phyloP scores from a whole-genome alignment of 1,139 yeast genomes.

The Candida pseudoviswanathii region DNA sequence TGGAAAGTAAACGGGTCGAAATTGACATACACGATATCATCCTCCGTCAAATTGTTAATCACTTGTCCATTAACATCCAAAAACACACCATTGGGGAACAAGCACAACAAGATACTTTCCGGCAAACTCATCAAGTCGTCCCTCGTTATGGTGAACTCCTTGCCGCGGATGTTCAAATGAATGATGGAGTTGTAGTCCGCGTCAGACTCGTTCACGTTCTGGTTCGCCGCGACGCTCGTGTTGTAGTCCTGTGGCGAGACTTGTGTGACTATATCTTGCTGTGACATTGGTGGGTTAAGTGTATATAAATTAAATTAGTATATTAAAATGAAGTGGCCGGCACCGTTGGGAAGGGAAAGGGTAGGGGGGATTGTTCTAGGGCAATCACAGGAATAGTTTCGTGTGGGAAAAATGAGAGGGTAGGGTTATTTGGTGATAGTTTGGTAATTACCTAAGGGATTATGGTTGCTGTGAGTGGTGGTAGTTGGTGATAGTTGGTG shows the following conservation, averaged over 20 bases:
- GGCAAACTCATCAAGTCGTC: conserved; percentile 91
- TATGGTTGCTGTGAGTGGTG: too few species aligned
- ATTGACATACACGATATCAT: conserved; percentile 76
- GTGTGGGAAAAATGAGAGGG: too few species aligned
- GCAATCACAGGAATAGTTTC: too few species aligned
- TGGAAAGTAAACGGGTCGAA: conserved; percentile 86
- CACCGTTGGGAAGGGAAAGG: not conserved
- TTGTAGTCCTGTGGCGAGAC: conserved; percentile 48
- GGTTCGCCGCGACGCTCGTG: conserved; percentile 12
- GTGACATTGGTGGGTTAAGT: conserved; percentile 25
- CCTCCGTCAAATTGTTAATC: conserved; percentile 74
- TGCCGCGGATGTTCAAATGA: conserved; percentile 66
- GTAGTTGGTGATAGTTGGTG: too few species aligned
- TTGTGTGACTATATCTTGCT: conserved; percentile 58
- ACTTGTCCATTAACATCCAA: conserved; percentile 73
- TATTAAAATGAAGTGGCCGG: not conserved
- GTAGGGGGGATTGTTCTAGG: not conserved
- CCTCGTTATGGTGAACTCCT: conserved; percentile 68
- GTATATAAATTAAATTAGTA: not conserved
- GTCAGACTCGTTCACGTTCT: conserved; percentile 31
- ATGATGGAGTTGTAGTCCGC: conserved; percentile 66
- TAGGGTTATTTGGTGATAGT: too few species aligned
- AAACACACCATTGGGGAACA: conserved; percentile 89
- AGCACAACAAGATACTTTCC: conserved; percentile 81
- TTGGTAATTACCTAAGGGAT: too few species aligned